Evolutionary conservation across 2,329 filamentous ascomycete species (phyloP).

Genomic region (Aspergillus sp.): DNA sequence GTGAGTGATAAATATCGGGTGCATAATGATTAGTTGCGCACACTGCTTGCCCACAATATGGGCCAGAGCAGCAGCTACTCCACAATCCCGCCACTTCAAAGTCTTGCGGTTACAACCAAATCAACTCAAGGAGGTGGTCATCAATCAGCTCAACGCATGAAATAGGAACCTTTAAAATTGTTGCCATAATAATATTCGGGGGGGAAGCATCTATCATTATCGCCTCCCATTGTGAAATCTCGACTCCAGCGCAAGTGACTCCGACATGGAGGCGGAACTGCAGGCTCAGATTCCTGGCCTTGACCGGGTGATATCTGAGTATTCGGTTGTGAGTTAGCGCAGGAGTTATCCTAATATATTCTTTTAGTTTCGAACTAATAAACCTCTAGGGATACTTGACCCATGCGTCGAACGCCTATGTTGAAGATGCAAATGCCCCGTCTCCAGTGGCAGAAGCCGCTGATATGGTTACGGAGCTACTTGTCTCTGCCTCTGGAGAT

Average conservation of each 20-base stretch:
- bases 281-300: conserved; percentile 80
- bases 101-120: neutral
- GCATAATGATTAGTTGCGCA: neutral
- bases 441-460: conserved; percentile 85
- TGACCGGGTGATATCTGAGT: conserved; percentile 85
- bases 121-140: neutral
- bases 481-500: conserved; percentile 90
- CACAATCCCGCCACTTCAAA: conserved; percentile 13
- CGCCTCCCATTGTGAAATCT: neutral
- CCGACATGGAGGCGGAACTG: conserved; percentile 80
- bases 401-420: conserved; percentile 84
- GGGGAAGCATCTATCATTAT: neutral
- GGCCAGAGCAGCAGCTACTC: neutral
- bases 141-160: neutral
- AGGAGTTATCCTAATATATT: neutral
- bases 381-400: conserved; percentile 71
- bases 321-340: conserved; percentile 63
- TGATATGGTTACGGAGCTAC: conserved; percentile 77
- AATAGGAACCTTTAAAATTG: neutral
- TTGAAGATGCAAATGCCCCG: conserved; percentile 66
- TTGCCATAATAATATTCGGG: neutral
- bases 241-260: neutral
- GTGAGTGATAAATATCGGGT: neutral
- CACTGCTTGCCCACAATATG: neutral
- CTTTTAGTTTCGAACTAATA: conserved; percentile 9